These are phyloP conservation scores for Fomitopsis pinicola DNA, from an alignment of 1,284 basidiomycete genomes.

Conservation along the genomic window DNA sequence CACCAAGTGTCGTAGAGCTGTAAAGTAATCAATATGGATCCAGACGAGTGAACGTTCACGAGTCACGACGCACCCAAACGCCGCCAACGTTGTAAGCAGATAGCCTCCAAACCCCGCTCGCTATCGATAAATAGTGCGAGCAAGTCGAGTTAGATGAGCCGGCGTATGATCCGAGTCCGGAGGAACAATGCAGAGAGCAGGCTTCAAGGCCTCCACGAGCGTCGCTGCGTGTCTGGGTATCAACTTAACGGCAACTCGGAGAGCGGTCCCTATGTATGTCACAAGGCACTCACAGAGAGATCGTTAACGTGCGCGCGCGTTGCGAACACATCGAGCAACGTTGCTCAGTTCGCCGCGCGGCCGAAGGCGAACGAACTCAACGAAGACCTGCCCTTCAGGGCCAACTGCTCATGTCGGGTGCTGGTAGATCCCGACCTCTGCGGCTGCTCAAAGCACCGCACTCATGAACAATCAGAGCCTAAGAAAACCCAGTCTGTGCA, in stretches of 20 bases:
- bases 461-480: too few relatives aligned
- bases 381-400: too few relatives aligned
- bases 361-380: too few relatives aligned
- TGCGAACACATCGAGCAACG: too few relatives aligned
- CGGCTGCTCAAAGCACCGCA: too few relatives aligned
- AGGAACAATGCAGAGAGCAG: slow-evolving; percentile 24
- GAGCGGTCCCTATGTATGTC: too few relatives aligned
- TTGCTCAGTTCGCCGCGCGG: too few relatives aligned
- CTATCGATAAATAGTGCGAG: slow-evolving; percentile 27
- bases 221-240: slow-evolving; percentile 28
- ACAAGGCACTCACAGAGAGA: too few relatives aligned
- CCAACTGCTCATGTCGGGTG: too few relatives aligned
- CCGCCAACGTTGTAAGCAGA: slow-evolving; percentile 26
- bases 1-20: slow-evolving; percentile 91
- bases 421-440: too few relatives aligned
- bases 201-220: slow-evolving; percentile 17
- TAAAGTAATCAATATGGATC: neutral
- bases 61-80: neutral
- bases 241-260: slow-evolving; percentile 78
- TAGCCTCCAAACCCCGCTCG: slow-evolving; percentile 28
- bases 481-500: too few relatives aligned
- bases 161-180: slow-evolving; percentile 23
- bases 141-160: slow-evolving; percentile 19
- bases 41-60: neutral
- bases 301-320: too few relatives aligned